Evolutionary conservation across 2,329 filamentous ascomycete genomes (phyloP), one percentile per base, ranked within the genome.

Genomic region (Colletotrichum coccodes): DNA sequence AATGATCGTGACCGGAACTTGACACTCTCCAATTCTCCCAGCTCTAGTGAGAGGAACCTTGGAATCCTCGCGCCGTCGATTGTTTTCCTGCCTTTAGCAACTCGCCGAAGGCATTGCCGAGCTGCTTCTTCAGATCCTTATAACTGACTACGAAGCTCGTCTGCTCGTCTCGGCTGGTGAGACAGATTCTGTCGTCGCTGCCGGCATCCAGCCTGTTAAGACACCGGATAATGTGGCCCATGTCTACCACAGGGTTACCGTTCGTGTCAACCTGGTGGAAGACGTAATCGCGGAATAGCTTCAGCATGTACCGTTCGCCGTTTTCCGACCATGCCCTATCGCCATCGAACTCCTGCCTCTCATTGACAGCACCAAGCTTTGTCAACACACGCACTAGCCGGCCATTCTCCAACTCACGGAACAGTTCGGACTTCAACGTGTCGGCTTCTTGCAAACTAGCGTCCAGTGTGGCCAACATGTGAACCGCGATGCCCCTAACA

Each of bases 281-380:
- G 46, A 98, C 94, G 75, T 97, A 98, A 80, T 99, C 96, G 57
- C 96, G 90, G 84, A 98, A 98, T 9, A 99, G 87, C 81, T 97
- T 98, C 72, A 99, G 85, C 77, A 94, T 92, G 78, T 97, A 98
- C 32, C 95, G 90, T 75, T 97, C 94, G 30, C 95, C 95, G 54
- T 93, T 96, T 79, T 98, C 95, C 5, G 94, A 93, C 95, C 96
- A 99, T 56, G 89, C 85, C 0, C 87, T 83, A 70, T 95, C 92
- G 46, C 90, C 90, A 60, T 94, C 92, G 70, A 92, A 92, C 76
- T 98, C 95, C 1, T 92, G 93, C 12, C 96, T 90, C 79, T 99
- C 96, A 75, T 96, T 96, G 77, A 99, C 90, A 66, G 93, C 88
- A 70, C 93, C 94, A 47, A 99, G 84, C 78, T 99, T 99, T 77